These are phyloP conservation scores for Dactylella cylindrospora DNA, from an alignment of 2,329 filamentous ascomycete species.

Conservation along the genomic window DNA sequence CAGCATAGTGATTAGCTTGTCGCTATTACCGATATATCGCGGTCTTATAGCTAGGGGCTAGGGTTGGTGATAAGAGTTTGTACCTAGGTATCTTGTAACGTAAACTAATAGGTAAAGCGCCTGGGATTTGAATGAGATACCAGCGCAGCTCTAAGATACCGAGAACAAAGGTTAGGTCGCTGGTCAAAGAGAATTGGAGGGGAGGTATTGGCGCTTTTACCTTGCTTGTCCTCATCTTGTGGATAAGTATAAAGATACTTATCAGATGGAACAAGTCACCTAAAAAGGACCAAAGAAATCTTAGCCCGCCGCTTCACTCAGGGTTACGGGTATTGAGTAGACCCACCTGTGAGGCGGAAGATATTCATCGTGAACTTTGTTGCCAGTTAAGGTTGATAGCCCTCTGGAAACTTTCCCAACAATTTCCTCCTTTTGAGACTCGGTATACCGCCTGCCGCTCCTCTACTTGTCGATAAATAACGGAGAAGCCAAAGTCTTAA, in stretches of 20 bases:
- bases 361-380: conserved; percentile 47
- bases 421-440: too few species aligned
- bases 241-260: conserved; percentile 90
- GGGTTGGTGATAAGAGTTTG: conserved; percentile 22
- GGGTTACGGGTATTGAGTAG: neutral
- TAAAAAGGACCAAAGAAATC: conserved; percentile 52
- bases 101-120: conserved; percentile 93
- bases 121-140: conserved; percentile 99
- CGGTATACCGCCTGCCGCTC: too few species aligned
- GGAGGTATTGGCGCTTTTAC: conserved; percentile 27
- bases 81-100: conserved; percentile 85
- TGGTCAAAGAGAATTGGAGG: conserved; percentile 14
- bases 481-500: too few species aligned
- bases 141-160: conserved; percentile 77
- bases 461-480: too few species aligned
- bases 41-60: too few species aligned
- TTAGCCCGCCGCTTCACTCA: neutral
- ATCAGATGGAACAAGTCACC: conserved; percentile 93
- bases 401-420: neutral
- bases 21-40: too few species aligned
- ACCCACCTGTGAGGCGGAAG: conserved; percentile 47
- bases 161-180: conserved; percentile 18
- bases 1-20: too few species aligned
- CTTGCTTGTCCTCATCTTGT: conserved; percentile 75
- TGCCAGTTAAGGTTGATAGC: neutral